These are phyloP conservation scores for Didymella pinodella DNA, from an alignment of 2,329 filamentous ascomycete species.

Conservation along the genomic window DNA sequence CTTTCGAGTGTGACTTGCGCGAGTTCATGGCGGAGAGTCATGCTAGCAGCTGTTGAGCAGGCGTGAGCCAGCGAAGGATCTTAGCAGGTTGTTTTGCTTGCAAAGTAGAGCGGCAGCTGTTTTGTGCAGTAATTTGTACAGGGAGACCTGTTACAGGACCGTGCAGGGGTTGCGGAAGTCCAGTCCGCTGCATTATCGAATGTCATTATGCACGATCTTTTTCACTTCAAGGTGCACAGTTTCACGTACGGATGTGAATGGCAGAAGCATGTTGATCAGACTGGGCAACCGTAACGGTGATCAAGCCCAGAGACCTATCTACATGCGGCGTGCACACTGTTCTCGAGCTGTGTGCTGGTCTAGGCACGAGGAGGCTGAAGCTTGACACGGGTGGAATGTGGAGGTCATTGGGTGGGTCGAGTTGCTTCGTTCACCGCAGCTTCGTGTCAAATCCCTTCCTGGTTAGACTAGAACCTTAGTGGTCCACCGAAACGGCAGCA, in stretches of 20 bases:
- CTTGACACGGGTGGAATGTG: not conserved
- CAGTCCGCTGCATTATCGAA: not conserved
- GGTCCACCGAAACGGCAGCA: not conserved
- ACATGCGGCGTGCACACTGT: not conserved
- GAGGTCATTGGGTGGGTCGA: not conserved
- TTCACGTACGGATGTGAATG: not conserved
- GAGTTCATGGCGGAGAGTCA: not conserved
- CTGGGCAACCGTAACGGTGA: not conserved
- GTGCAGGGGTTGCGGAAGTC: not conserved
- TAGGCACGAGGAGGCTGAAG: not conserved
- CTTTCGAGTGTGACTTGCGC: not conserved
- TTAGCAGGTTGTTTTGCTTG: not conserved
- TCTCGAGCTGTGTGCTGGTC: not conserved
- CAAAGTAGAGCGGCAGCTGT: not conserved
- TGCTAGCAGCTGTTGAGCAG: not conserved
- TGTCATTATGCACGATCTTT: not conserved
- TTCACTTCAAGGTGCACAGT: not conserved
- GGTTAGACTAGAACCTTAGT: not conserved
- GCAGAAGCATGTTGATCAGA: not conserved
- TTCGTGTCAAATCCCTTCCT: not conserved
- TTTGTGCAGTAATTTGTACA: not conserved
- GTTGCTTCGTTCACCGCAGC: slow-evolving; percentile 13
- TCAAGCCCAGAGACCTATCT: not conserved
- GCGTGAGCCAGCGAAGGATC: not conserved
- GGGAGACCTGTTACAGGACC: not conserved